Percentiles rank a stretch among this genome's conserved stretches.
These are phyloP conservation scores for Penicillium sp. DNA, from an alignment of 2,329 filamentous ascomycete species.

Conservation along the genomic window DNA sequence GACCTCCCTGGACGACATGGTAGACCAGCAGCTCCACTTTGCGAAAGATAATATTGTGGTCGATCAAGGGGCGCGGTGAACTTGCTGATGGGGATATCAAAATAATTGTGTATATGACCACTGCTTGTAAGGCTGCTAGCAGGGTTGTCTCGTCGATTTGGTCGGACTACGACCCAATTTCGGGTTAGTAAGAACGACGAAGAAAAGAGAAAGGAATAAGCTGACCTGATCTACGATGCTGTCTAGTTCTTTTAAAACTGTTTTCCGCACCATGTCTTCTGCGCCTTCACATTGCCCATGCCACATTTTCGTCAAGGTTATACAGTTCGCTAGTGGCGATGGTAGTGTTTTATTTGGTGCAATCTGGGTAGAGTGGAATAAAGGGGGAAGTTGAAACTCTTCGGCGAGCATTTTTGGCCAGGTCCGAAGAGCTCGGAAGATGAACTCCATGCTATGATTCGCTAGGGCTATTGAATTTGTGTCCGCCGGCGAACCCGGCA, in stretches of 20 bases:
- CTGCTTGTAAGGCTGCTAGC: constrained; percentile 38
- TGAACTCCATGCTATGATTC: constrained; percentile 33
- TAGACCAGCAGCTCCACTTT: constrained; percentile 34
- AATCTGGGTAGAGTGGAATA: constrained; percentile 35
- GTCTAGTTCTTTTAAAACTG: constrained; percentile 36
- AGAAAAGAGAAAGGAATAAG: constrained; percentile 16
- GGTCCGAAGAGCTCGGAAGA: constrained; percentile 38
- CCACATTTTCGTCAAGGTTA: constrained; percentile 43
- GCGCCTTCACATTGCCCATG: constrained; percentile 31
- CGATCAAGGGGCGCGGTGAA: constrained; percentile 15
- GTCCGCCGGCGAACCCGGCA: background rate
- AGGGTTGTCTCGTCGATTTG: constrained; percentile 36
- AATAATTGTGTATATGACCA: constrained; percentile 41
- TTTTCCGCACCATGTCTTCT: constrained; percentile 33
- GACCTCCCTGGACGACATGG: constrained; percentile 34
- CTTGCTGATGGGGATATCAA: constrained; percentile 38
- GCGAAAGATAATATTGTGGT: constrained; percentile 27
- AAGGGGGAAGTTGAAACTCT: constrained; percentile 39
- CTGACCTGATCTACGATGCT: constrained; percentile 34
- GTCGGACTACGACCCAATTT: constrained; percentile 18
- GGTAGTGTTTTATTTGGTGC: constrained; percentile 19
- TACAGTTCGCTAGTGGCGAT: constrained; percentile 37
- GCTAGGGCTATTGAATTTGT: background rate
- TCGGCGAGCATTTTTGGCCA: constrained; percentile 44
- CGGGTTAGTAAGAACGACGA: background rate